Conservation (phyloP, 2,329 filamentous ascomycete species). For the Aspergillus nomiae region DNA sequence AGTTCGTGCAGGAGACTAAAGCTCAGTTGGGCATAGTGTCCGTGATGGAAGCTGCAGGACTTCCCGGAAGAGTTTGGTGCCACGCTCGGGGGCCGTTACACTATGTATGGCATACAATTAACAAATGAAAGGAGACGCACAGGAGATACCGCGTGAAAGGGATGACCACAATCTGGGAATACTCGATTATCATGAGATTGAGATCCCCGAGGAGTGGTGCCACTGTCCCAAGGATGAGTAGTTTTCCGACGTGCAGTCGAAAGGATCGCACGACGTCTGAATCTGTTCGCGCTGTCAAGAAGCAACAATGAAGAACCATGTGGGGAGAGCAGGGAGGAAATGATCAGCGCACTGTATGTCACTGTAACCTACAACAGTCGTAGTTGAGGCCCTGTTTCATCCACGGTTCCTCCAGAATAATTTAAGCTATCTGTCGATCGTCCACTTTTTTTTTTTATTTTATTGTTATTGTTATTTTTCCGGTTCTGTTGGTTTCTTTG, state of each 20-base stretch:
- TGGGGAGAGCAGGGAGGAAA: background rate
- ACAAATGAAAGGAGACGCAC: too few species aligned
- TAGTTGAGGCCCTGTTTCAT: background rate
- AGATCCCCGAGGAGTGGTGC: background rate
- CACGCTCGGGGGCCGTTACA: constrained; percentile 5
- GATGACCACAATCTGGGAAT: too few species aligned
- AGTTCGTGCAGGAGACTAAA: background rate
- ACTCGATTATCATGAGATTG: background rate
- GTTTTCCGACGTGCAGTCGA: too few species aligned
- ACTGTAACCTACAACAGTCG: constrained; percentile 6
- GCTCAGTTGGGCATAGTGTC: constrained; percentile 16
- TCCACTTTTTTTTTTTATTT: constrained; percentile 5
- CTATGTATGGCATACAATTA: background rate
- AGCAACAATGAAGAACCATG: constrained; percentile 3
- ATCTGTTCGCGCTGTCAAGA: background rate
- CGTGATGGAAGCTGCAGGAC: constrained; percentile 9
- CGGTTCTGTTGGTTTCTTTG: background rate
- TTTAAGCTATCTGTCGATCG: constrained; percentile 20
- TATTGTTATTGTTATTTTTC: background rate
- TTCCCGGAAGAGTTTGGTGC: background rate
- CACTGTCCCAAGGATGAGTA: too few species aligned
- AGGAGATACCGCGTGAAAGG: too few species aligned
- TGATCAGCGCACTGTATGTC: constrained; percentile 7
- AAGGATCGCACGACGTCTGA: background rate
- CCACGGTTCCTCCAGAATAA: constrained; percentile 5